Conservation (phyloP, 495 filamentous ascomycete species). For the Lasiosphaeria ovina region DNA sequence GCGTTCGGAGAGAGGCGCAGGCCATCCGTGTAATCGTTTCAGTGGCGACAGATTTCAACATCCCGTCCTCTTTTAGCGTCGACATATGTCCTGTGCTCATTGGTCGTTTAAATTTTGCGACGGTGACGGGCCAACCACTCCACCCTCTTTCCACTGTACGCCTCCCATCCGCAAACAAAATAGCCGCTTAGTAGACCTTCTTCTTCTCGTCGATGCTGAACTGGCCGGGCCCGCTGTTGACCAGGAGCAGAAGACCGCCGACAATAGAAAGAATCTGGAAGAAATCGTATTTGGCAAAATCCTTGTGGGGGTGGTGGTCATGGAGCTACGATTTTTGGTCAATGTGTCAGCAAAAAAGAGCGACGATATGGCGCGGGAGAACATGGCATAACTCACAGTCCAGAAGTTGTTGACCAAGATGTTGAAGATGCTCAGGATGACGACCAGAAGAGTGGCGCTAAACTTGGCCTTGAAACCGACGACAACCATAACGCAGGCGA, state of each 20-base stretch:
- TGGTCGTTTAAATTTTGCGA: background rate
- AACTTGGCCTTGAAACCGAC: slow-evolving; percentile 99
- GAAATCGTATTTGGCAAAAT: slow-evolving; percentile 99
- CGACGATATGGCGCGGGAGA: background rate
- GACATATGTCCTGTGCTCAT: background rate
- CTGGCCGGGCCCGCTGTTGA: slow-evolving; percentile 97
- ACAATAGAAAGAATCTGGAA: slow-evolving; percentile 99
- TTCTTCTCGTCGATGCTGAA: slow-evolving; percentile 99
- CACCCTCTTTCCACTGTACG: background rate
- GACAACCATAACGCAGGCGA: slow-evolving; percentile 97
- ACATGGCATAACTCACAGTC: slow-evolving; percentile 71
- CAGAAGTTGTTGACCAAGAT: slow-evolving; percentile 99
- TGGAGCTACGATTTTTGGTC: slow-evolving; percentile 65
- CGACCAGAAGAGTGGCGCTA: slow-evolving; percentile 89
- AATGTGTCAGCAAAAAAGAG: background rate
- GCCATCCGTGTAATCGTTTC: too few species aligned
- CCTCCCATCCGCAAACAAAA: background rate
- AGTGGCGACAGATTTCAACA: background rate
- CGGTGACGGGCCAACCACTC: background rate
- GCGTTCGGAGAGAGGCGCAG: too few species aligned
- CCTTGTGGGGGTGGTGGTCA: slow-evolving; percentile 96
- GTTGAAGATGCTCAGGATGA: slow-evolving; percentile 95
- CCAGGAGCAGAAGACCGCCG: slow-evolving; percentile 87
- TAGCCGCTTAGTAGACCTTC: slow-evolving; percentile 84
- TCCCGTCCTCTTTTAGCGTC: background rate